phyloP scores from a whole-genome alignment of 805 yeast species.

The Komagataella mondaviorum region DNA sequence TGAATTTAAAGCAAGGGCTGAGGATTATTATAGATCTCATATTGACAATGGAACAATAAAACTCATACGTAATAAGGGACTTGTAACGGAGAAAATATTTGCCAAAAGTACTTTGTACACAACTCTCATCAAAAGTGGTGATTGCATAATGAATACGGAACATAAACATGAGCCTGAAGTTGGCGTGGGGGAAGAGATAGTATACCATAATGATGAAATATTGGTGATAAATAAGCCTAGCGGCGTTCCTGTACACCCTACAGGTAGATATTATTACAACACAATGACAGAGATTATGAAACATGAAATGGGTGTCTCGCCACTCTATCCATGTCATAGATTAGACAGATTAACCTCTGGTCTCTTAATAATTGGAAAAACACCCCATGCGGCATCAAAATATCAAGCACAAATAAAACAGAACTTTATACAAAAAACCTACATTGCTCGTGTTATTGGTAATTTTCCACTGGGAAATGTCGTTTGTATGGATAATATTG shows the following conservation, averaged over 20 bases:
- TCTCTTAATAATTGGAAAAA: slow-evolving; percentile 27
- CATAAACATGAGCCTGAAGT: slow-evolving; percentile 17
- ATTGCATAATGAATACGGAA: slow-evolving; percentile 11
- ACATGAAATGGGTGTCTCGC: slow-evolving; percentile 12
- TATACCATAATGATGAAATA: slow-evolving; percentile 22
- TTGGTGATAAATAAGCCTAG: slow-evolving; percentile 36
- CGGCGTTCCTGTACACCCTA: slow-evolving; percentile 43
- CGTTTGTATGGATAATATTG: slow-evolving; percentile 23
- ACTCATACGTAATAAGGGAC: slow-evolving; percentile 7
- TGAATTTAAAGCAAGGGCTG: slow-evolving; percentile 22
- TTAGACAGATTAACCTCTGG: slow-evolving; percentile 42
- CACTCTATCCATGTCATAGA: slow-evolving; percentile 27
- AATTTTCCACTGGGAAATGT: slow-evolving; percentile 22
- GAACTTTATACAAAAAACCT: slow-evolving; percentile 21
- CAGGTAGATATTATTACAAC: slow-evolving; percentile 28
- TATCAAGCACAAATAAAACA: slow-evolving; percentile 21
- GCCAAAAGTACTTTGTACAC: slow-evolving; percentile 2
- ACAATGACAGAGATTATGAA: slow-evolving; percentile 27
- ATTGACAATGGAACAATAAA: slow-evolving; percentile 6
- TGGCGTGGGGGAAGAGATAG: slow-evolving; percentile 7
- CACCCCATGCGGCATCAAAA: slow-evolving; percentile 16
- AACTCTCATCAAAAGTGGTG: slow-evolving; percentile 11
- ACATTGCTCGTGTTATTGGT: slow-evolving; percentile 29
- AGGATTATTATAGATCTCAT: slow-evolving; percentile 9
- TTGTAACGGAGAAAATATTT: slow-evolving; percentile 3